Evolutionary conservation across 106 monocot genomes (phyloP).

Genomic region (Dendrobium chrysotoxum): DNA sequence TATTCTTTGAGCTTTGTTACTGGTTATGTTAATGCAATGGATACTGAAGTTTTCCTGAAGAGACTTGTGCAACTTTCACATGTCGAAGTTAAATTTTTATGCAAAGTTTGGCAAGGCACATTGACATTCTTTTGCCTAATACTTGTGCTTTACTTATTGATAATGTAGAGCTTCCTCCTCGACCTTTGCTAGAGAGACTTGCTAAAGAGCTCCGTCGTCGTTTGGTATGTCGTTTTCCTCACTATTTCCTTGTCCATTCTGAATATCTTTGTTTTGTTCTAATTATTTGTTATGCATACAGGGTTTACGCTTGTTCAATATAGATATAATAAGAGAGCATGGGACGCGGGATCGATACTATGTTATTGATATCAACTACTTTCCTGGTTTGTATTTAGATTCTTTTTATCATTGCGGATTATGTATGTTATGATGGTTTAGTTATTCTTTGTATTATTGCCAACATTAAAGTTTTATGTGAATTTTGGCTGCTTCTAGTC

Average conservation of each 20-base stretch:
- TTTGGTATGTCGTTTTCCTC: constrained; percentile 33
- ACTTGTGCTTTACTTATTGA: constrained; percentile 8
- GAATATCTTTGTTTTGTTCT: background rate
- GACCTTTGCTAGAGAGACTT: constrained; percentile 74
- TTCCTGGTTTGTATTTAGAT: constrained; percentile 48
- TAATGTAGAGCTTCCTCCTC: constrained; percentile 70
- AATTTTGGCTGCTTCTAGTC: background rate
- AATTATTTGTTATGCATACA: constrained; percentile 8
- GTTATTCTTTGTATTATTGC: background rate
- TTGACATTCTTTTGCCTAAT: background rate
- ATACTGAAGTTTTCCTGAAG: background rate
- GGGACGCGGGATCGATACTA: constrained; percentile 68
- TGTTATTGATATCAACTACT: constrained; percentile 95
- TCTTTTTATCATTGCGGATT: background rate
- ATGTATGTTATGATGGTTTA: background rate
- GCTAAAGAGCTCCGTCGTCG: constrained; percentile 74
- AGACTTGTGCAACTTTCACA: background rate
- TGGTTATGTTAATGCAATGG: background rate
- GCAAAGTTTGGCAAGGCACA: background rate
- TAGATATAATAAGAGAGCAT: constrained; percentile 88
- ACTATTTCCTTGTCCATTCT: background rate
- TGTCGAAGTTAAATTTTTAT: background rate
- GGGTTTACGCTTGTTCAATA: constrained; percentile 87
- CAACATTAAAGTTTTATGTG: background rate
- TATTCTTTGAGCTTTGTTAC: background rate